These are phyloP conservation scores for Juglanconis sp. DNA, from an alignment of 2,329 filamentous ascomycete genomes.

Conservation along the genomic window DNA sequence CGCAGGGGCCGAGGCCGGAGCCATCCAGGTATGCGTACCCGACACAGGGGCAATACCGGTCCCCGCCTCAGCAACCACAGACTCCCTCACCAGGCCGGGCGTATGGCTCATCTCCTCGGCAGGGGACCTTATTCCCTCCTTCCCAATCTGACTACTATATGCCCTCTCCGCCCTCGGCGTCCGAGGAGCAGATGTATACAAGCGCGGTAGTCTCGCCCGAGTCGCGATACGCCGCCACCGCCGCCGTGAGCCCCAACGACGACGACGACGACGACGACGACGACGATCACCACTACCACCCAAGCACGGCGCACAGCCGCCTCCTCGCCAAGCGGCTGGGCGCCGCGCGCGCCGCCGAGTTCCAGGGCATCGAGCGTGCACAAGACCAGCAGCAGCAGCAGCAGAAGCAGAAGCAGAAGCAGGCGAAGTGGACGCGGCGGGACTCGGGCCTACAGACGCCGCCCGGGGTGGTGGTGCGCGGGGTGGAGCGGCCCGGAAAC, in stretches of 20 bases:
- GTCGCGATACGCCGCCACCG: not conserved
- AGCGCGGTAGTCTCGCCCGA: slow-evolving; percentile 4
- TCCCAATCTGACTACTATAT: not conserved
- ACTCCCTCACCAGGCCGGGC: not conserved
- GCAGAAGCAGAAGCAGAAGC: slow-evolving; percentile 8
- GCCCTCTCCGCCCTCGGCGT: slow-evolving; percentile 10
- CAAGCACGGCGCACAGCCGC: slow-evolving; percentile 28
- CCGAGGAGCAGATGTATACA: not conserved
- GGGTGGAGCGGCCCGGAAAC: not conserved
- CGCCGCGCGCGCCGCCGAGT: slow-evolving; percentile 44
- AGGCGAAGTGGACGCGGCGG: not conserved
- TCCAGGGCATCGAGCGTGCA: slow-evolving; percentile 33
- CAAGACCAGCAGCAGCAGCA: slow-evolving; percentile 23
- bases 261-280: no score
- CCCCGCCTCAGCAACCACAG: not conserved
- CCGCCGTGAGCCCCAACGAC: no score
- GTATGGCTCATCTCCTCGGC: not conserved
- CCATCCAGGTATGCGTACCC: not conserved
- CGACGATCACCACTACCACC: not conserved
- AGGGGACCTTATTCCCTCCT: slow-evolving; percentile 3
- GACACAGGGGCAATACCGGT: not conserved
- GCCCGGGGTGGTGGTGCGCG: not conserved
- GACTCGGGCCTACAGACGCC: not conserved
- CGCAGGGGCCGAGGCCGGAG: not conserved
- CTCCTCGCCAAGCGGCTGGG: slow-evolving; percentile 54